These are phyloP conservation scores for Escovopsis sp. DNA, from an alignment of 2,329 filamentous ascomycete genomes.

Conservation along the genomic window DNA sequence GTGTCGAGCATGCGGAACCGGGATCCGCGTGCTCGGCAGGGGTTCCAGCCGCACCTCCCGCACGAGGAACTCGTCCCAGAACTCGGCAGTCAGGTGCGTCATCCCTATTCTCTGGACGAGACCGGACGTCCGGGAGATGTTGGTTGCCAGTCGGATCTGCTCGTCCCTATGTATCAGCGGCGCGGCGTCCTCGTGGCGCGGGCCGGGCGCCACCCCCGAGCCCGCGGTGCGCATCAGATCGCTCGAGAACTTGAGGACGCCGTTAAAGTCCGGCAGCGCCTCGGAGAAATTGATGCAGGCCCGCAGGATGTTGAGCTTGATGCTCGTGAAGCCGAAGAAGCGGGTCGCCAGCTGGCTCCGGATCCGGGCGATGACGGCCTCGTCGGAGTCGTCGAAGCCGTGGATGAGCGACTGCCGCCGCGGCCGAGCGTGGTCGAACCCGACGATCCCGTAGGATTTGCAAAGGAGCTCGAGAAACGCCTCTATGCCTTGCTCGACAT, in stretches of 20 bases:
- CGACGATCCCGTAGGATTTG: conserved; percentile 49
- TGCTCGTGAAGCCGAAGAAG: conserved; percentile 60
- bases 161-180: conserved; percentile 66
- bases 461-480: conserved; percentile 46
- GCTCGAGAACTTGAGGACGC: conserved; percentile 77
- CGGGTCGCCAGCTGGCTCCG: conserved; percentile 41
- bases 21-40: conserved; percentile 40
- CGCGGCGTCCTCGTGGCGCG: conserved; percentile 52
- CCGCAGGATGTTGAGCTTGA: conserved; percentile 77
- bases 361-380: conserved; percentile 41
- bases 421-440: conserved; percentile 24
- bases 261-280: conserved; percentile 79
- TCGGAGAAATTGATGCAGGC: conserved; percentile 92
- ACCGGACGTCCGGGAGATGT: conserved; percentile 69
- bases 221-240: conserved; percentile 72
- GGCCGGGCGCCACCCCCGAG: conserved; percentile 59
- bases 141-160: conserved; percentile 69
- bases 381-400: conserved; percentile 31
- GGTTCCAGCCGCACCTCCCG: conserved; percentile 60
- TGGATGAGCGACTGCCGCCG: conserved; percentile 10
- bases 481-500: conserved; percentile 52
- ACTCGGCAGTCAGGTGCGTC: conserved; percentile 58
- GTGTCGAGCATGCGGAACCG: conserved; percentile 49
- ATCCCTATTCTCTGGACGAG: conserved; percentile 65
- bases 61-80: conserved; percentile 94